These are phyloP conservation scores for Thelonectria rubi DNA, from an alignment of 2,329 filamentous ascomycete genomes.

Conservation along the genomic window DNA sequence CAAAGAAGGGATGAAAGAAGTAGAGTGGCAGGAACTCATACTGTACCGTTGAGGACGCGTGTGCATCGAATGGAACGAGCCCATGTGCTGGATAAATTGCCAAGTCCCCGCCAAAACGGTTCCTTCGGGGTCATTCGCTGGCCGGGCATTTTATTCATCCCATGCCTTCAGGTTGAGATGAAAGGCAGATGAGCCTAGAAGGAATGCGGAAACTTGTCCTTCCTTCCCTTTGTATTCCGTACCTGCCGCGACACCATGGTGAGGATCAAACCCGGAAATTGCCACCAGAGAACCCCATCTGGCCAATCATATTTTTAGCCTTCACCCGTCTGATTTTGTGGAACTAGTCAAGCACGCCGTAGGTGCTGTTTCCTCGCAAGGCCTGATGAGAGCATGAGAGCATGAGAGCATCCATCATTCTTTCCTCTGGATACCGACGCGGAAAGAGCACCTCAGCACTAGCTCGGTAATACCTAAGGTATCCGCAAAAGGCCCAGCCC, in stretches of 20 bases:
- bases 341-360: slow-evolving; percentile 30
- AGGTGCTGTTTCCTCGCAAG: slow-evolving; percentile 22
- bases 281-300: slow-evolving; percentile 29
- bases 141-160: background rate
- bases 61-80: slow-evolving; percentile 2
- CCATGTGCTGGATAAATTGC: slow-evolving; percentile 12
- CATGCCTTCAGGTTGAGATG: background rate
- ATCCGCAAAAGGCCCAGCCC: background rate
- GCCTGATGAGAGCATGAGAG: too few relatives aligned
- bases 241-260: slow-evolving; percentile 7
- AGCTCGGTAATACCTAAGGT: background rate
- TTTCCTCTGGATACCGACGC: too few relatives aligned
- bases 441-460: background rate
- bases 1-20: slow-evolving; percentile 1
- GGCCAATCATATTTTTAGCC: slow-evolving; percentile 22
- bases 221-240: slow-evolving; percentile 2
- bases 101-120: slow-evolving; percentile 15
- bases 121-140: background rate
- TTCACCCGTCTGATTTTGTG: background rate
- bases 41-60: slow-evolving; percentile 17
- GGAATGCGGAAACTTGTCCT: background rate
- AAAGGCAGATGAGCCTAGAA: slow-evolving; percentile 15
- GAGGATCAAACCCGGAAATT: slow-evolving; percentile 34
- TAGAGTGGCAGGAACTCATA: background rate
- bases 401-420: background rate